phyloP scores from a whole-genome alignment of 192 early-diverging fungal species.

The Diversispora epigaea region DNA sequence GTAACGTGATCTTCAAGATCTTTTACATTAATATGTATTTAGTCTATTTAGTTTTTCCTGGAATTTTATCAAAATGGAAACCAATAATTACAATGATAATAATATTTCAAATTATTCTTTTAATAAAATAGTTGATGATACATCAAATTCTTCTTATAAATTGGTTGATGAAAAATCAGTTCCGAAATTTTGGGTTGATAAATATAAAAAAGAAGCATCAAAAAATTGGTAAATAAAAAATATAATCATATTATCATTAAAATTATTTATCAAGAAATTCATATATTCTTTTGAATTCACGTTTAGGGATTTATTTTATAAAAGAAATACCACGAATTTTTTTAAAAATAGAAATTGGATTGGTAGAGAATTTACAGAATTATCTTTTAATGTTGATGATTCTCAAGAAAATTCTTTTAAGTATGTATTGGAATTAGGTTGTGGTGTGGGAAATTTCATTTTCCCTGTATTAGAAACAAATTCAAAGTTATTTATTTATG shows the following conservation, averaged over 20 bases:
- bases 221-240: constrained; percentile 60
- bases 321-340: constrained; percentile 87
- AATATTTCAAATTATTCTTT: too few relatives aligned
- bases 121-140: not conserved
- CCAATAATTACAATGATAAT: too few relatives aligned
- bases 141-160: not conserved
- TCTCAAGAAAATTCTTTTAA: constrained; percentile 16
- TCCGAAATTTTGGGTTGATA: constrained; percentile 67
- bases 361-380: constrained; percentile 88
- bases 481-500: constrained; percentile 80
- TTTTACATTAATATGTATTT: too few relatives aligned
- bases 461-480: constrained; percentile 89
- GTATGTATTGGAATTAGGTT: constrained; percentile 84
- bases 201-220: constrained; percentile 76
- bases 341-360: constrained; percentile 99
- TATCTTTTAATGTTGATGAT: constrained; percentile 36
- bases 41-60: too few relatives aligned
- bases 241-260: not conserved
- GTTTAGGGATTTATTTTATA: constrained; percentile 74
- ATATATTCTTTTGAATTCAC: not conserved
- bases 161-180: constrained; percentile 2
- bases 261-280: not conserved
- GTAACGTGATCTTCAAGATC: too few relatives aligned
- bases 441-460: constrained; percentile 96
- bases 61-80: too few relatives aligned